Evolutionary conservation across 2,329 filamentous ascomycete species (phyloP), one percentile per base, ranked within the genome.

Genomic region (Fusarium illudens): DNA sequence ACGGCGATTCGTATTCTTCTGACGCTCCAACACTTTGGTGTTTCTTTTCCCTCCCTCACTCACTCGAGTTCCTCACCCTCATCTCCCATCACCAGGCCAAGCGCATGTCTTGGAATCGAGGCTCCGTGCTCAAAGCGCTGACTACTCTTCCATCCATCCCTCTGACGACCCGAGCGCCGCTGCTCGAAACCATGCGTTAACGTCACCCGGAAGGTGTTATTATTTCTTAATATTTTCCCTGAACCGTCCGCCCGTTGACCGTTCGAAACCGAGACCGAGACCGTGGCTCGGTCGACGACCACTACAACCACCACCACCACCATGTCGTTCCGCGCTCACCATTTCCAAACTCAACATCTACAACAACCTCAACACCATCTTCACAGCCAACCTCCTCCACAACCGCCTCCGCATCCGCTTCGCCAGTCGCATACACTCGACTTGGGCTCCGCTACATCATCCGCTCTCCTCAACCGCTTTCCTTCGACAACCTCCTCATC

Each of bases 401-500:
- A 64, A 33, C 65, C 62, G 25, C 54, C 67, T 34, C 54, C 64
- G 19, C 71, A 73, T 30, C 71, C 65, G 33, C 83, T 89, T 62
- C 84, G 86, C 70, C 86, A 89, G 76, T 83, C 85, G 68, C 83
- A 84, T 64, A 84, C 83, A 57, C 75, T 80, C 72, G 85, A 87
- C 75, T 76, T 80, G 73, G 54, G 68, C 60, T 77, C 83, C 71
- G 78, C 80, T 70, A 75, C 76, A 19, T 65, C 64, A 11, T 37
- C 65, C 65, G 73, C 77, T 77, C 73, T 75, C 59, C 72, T 89
- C 70, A 82, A 81, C 66, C 85, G 91, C 69, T 89, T 92, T 72
- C 84, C 88, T 30, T 93, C 91, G 6, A 92, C 87, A 61, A 87
- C 88, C 33, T 90, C 90, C 10, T 92, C 91, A 7, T 88, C 87